Percentiles rank a stretch among this genome's conserved stretches.
Evolutionary conservation across 2,329 filamentous ascomycete species (phyloP).

Genomic region (Lasiodiplodia gonubiensis): DNA sequence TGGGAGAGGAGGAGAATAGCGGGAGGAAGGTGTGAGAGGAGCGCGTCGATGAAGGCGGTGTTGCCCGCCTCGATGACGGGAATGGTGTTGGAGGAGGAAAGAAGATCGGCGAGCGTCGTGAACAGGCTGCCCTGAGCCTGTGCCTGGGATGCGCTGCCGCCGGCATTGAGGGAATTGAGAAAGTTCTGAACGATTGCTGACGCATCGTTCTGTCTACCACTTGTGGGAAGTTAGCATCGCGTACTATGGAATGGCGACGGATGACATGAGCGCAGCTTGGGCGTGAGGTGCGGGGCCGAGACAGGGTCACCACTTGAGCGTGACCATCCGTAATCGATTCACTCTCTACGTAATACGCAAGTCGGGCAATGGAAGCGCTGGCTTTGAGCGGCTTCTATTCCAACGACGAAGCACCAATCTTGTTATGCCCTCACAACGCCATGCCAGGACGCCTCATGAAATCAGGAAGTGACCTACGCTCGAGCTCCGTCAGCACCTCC

Average conservation of each 20-base stretch:
- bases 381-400: slow-evolving; percentile 5
- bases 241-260: neutral
- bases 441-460: slow-evolving; percentile 28
- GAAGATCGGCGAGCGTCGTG: slow-evolving; percentile 84
- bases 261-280: slow-evolving; percentile 10
- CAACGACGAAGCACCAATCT: slow-evolving; percentile 17
- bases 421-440: slow-evolving; percentile 27
- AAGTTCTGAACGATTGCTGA: slow-evolving; percentile 85
- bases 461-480: slow-evolving; percentile 83
- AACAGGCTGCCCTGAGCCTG: slow-evolving; percentile 63
- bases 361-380: neutral
- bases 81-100: slow-evolving; percentile 78
- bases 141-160: slow-evolving; percentile 49
- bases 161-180: slow-evolving; percentile 75
- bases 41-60: slow-evolving; percentile 68
- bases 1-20: slow-evolving; percentile 78
- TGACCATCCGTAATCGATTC: slow-evolving; percentile 24
- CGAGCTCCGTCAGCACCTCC: slow-evolving; percentile 95
- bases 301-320: neutral
- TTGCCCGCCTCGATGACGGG: slow-evolving; percentile 75
- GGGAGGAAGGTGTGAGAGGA: slow-evolving; percentile 80
- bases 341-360: slow-evolving; percentile 22
- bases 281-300: slow-evolving; percentile 18
- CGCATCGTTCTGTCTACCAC: slow-evolving; percentile 60
- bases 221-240: slow-evolving; percentile 20